These are phyloP conservation scores for Penicillium sp. DNA, from an alignment of 2,329 filamentous ascomycete species.

Conservation along the genomic window DNA sequence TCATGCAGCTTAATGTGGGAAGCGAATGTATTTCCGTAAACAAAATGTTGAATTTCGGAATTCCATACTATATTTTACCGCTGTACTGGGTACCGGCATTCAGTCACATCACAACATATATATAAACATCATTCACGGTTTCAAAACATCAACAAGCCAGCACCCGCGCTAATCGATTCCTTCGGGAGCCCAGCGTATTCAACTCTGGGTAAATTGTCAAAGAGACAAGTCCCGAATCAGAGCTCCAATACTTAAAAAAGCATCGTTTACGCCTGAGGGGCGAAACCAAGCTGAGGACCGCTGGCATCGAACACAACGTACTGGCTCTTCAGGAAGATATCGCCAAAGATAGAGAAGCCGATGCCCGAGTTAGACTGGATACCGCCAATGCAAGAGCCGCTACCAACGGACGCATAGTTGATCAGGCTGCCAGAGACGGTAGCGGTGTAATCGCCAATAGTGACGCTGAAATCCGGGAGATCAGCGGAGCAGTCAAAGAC, in stretches of 20 bases:
- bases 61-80: too few species aligned
- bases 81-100: too few species aligned
- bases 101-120: too few species aligned
- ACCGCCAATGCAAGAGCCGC: slow-evolving; percentile 68
- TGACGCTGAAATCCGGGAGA: slow-evolving; percentile 56
- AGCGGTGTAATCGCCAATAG: slow-evolving; percentile 52
- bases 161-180: too few species aligned
- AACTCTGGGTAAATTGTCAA: too few species aligned
- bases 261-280: slow-evolving; percentile 34
- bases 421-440: slow-evolving; percentile 57
- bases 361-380: slow-evolving; percentile 65
- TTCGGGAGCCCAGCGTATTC: too few species aligned
- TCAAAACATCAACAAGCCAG: too few species aligned
- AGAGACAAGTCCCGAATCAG: too few species aligned
- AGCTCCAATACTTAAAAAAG: neutral
- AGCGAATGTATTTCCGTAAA: too few species aligned
- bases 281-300: slow-evolving; percentile 52
- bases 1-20: too few species aligned
- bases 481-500: slow-evolving; percentile 53
- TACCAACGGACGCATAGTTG: slow-evolving; percentile 52
- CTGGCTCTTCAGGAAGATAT: slow-evolving; percentile 75
- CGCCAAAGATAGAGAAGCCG: slow-evolving; percentile 70
- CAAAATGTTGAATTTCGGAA: too few species aligned
- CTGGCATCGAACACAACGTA: slow-evolving; percentile 70
- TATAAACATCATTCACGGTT: too few species aligned